Percentiles rank a stretch among this genome's conserved stretches.
These are phyloP conservation scores for Murraya koenigii DNA, from an alignment of 345 rosid genomes.

Conservation along the genomic window DNA sequence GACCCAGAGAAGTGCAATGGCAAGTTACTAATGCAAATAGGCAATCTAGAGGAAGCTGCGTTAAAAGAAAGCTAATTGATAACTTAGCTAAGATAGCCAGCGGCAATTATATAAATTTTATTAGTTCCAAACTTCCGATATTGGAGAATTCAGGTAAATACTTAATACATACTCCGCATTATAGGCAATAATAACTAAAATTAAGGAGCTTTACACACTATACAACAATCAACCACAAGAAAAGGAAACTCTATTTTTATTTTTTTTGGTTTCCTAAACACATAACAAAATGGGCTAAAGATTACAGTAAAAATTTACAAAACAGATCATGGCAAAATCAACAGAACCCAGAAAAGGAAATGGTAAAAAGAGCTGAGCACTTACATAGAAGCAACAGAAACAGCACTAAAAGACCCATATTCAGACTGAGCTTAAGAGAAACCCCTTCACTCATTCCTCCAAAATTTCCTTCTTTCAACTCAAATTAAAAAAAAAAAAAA, in stretches of 20 bases:
- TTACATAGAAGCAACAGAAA: conserved; percentile 37
- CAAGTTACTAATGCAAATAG: background rate
- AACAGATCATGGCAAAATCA: conserved; percentile 34
- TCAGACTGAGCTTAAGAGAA: conserved; percentile 24
- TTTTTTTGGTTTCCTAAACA: background rate
- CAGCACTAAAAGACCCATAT: conserved; percentile 24
- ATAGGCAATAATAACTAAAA: background rate
- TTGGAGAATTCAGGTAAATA: background rate
- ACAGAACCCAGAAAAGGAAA: conserved; percentile 23
- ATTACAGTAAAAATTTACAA: background rate
- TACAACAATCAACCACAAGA: conserved; percentile 8
- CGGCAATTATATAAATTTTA: background rate
- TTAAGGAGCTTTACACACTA: conserved; percentile 13
- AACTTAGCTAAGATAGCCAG: conserved; percentile 2
- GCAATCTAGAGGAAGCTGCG: background rate
- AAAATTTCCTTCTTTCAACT: background rate
- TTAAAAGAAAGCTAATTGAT: conserved; percentile 2
- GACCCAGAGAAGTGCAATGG: background rate
- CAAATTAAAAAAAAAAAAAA: background rate
- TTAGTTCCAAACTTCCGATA: background rate
- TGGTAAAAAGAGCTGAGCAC: conserved; percentile 21
- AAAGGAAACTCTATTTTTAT: background rate
- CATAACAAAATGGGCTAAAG: conserved; percentile 8
- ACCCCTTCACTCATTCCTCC: conserved; percentile 37
- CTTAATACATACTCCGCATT: conserved; percentile 5